Base-by-base conservation (phyloP, 2,329 filamentous ascomycete species). In the Daldinia sp. region DNA sequence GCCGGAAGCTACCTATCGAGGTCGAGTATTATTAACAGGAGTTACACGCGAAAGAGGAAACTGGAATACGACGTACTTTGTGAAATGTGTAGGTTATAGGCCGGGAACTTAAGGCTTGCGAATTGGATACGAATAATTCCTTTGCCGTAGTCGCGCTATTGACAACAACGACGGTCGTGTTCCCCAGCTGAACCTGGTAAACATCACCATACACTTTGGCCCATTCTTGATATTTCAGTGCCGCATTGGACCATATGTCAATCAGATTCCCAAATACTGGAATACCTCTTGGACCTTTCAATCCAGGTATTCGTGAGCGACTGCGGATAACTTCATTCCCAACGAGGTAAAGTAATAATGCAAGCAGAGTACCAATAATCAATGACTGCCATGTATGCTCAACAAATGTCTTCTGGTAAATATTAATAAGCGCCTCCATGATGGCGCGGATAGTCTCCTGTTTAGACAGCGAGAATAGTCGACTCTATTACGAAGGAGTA, bases 81-180 rank as follows among this genome's bases (percentile, higher is more conserved):
- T 94, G 91, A 76, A 94, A 94, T 0, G 91, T 94, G 76, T 94
- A 90, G 48, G 93, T 85, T 21, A 83, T 92, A 0, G 92, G 92
- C 1, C 92, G 85, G 0, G 90, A 93, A 70, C 93, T 92, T 60
- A 94, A 79, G 0, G 91, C 84, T 0, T 90, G 91, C 71, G 93
- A 91, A 70, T 94, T 89, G 8, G 87, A 90, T 74, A 93, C 90
- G 88, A 91, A 94, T 19, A 94, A 81, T 67, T 89, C 82, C 56
- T 85, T 87, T 30, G 94, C 90, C 0, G 89, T 85, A 17, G 92
- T 88, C 71, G 92, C 94, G 1, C 86, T 88, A 70, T 94, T 94
- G 65, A 90, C 91, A 71, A 93, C 93, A 29, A 94, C 82, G 63
- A 94, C 88, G 61, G 90, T 84, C 71, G 80, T 85, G 64, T 90